Evolutionary conservation across 228 moss, liverwort and hornwort genomes (phyloP).

Genomic region (Sphagnum fallax): DNA sequence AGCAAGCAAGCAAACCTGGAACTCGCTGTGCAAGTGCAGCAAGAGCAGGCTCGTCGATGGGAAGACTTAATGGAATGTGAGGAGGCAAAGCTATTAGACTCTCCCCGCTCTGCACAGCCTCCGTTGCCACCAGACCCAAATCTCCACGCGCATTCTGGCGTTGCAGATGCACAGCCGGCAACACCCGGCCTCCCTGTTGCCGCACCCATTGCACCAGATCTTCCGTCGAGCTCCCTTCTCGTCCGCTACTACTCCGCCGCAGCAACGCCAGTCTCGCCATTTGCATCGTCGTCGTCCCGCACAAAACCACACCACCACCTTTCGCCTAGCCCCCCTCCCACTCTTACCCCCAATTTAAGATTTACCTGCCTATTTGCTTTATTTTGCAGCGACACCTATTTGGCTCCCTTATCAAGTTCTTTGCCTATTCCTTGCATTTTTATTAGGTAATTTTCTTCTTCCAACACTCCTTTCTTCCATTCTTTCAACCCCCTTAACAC

Average conservation of each 20-base stretch:
- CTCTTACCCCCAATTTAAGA: too few relatives aligned
- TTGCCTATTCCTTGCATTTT: too few relatives aligned
- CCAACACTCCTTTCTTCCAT: too few relatives aligned
- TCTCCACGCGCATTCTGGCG: conserved; percentile 7
- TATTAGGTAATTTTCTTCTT: too few relatives aligned
- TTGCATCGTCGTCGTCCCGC: too few relatives aligned
- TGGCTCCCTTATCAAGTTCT: too few relatives aligned
- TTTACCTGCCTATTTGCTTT: too few relatives aligned
- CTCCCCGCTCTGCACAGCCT: conserved; percentile 28
- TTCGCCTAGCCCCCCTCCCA: too few relatives aligned
- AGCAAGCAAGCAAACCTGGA: conserved; percentile 25
- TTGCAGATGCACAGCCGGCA: conserved; percentile 14
- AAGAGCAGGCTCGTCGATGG: conserved; percentile 22
- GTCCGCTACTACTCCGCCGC: conserved; percentile 13
- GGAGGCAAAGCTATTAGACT: conserved; percentile 44
- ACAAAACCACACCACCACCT: too few relatives aligned
- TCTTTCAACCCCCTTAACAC: too few relatives aligned
- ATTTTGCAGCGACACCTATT: too few relatives aligned
- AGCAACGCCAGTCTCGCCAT: conserved; percentile 11
- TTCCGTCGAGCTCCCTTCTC: neutral
- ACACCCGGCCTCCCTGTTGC: conserved; percentile 44
- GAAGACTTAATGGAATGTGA: conserved; percentile 35
- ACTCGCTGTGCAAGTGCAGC: conserved; percentile 29
- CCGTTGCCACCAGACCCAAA: conserved; percentile 27
- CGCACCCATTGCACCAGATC: conserved; percentile 37